A percentile compares a stretch with the other conserved stretches of the same genome.
These are phyloP conservation scores for Aspergillus clavatus DNA, from an alignment of 2,329 filamentous ascomycete genomes.

Conservation along the genomic window DNA sequence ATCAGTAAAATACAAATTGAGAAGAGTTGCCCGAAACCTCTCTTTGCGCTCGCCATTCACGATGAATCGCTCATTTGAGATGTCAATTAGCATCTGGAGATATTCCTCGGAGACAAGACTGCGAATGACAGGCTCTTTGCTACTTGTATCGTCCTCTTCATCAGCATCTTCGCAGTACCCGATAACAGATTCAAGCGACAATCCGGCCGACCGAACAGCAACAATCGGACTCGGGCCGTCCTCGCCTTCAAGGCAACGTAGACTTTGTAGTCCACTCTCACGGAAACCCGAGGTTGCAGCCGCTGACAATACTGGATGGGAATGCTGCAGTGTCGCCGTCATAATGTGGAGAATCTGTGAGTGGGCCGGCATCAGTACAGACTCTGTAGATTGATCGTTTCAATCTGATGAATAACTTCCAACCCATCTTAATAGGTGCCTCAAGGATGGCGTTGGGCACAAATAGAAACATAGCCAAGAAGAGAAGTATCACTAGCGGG, in stretches of 20 bases:
- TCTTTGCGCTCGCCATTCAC: constrained; percentile 39
- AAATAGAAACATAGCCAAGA: constrained; percentile 59
- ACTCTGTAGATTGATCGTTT: constrained; percentile 10
- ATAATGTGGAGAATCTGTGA: constrained; percentile 81
- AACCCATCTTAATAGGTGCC: too few relatives aligned
- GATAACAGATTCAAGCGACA: constrained; percentile 76
- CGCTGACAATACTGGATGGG: constrained; percentile 69
- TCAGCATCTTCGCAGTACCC: constrained; percentile 47
- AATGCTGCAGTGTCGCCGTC: constrained; percentile 67
- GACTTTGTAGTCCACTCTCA: constrained; percentile 69
- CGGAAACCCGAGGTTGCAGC: constrained; percentile 80
- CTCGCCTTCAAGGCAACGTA: constrained; percentile 50
- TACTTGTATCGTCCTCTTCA: constrained; percentile 25
- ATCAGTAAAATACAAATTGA: constrained; percentile 19
- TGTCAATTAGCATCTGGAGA: constrained; percentile 59
- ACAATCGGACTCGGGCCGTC: constrained; percentile 64
- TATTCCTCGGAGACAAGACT: constrained; percentile 63
- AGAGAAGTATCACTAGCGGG: background rate
- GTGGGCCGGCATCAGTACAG: constrained; percentile 21
- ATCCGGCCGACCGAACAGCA: constrained; percentile 75
- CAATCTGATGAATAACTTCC: constrained; percentile 3
- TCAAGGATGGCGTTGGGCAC: constrained; percentile 1
- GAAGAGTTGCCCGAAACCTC: constrained; percentile 31
- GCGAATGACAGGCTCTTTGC: constrained; percentile 40
- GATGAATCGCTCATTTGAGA: constrained; percentile 61